Base-by-base conservation (phyloP, 148 eudicot genomes). In the Rhododendron ferrugineum region DNA sequence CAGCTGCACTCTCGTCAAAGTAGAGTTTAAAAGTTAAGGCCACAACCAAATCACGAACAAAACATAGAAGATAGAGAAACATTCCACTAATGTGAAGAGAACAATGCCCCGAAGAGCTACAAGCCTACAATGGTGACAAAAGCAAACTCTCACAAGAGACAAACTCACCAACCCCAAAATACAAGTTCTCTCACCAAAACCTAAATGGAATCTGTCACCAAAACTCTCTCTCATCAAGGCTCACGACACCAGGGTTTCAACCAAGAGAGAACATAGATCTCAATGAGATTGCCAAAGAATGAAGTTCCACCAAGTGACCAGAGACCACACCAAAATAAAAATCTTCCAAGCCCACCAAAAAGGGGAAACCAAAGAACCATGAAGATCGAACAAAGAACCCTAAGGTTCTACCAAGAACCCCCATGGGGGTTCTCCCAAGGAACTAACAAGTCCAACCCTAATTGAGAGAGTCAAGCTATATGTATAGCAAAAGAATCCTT, bases 1-100 rank as follows among this genome's bases (percentile, higher is more conserved):
- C 58, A 26, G 91, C 91, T 89, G 89, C 20, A 82, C 56, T 50
- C 68, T 72, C 40, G 72, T 30, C 16, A 81, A 52, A 74, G 9
- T 28, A 56, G 47, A 56, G 4, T 20, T 2, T 58, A 62, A 18
- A 37, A 66, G 34, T 36, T 3, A 28, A 78, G 72, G 70, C 44
- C n/a, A 40, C 34, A 46, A 46, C 49, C 49, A 46, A 46, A 46
- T 46, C 11, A 46, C 11, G 2, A 46, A 46, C 49, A 46, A 46
- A 46, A 46, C 11, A 9, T 46, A 46, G 49, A 46, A 46, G 9
- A 46, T 46, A 46, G 49, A 6, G 44, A 40, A 40, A 46, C 49
- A 56, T 56, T 56, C 16, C 23, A 20, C 62, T 18, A 56, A 50
- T 56, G 62, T 56, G 62, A 56, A 18, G n/a, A 56, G 23, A 20